phyloP scores from a whole-genome alignment of 2,329 filamentous ascomycete species.

The Aspergillus arachidicola region DNA sequence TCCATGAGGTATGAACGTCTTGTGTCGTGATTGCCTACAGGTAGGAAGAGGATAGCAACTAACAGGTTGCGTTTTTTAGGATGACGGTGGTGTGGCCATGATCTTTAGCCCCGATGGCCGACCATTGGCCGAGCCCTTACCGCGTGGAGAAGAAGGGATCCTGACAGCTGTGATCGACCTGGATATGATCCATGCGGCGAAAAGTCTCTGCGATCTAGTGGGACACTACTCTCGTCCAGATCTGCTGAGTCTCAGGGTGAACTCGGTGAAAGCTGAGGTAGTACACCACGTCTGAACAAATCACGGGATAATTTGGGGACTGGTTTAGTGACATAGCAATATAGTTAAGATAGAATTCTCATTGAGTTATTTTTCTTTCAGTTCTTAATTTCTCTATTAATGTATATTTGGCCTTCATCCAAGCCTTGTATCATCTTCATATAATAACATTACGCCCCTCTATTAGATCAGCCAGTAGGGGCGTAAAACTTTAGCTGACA shows the following conservation, averaged over 20 bases:
- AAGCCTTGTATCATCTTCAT: no score
- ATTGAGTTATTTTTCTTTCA: no score
- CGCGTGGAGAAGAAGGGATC: constrained; percentile 50
- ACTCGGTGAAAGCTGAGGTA: background rate
- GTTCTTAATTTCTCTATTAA: no score
- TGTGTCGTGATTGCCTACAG: constrained; percentile 22
- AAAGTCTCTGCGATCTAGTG: constrained; percentile 22
- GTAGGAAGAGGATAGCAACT: constrained; percentile 40
- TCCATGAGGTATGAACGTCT: background rate
- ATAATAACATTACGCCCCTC: no score
- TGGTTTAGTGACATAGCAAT: no score
- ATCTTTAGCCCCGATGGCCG: constrained; percentile 58
- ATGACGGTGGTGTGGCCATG: constrained; percentile 38
- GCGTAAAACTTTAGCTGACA: no score
- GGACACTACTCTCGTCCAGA: constrained; percentile 29
- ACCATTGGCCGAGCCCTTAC: constrained; percentile 44
- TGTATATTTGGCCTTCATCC: no score
- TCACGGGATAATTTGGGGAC: no score
- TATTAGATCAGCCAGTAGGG: no score
- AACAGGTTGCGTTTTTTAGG: background rate
- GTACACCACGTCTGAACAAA: no score
- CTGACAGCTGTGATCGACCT: constrained; percentile 57
- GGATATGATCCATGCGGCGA: constrained; percentile 22
- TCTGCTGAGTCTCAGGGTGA: constrained; percentile 22
- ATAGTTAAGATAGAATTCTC: no score